Conservation (phyloP, 495 filamentous ascomycete genomes). For the Daldinia loculata region DNA sequence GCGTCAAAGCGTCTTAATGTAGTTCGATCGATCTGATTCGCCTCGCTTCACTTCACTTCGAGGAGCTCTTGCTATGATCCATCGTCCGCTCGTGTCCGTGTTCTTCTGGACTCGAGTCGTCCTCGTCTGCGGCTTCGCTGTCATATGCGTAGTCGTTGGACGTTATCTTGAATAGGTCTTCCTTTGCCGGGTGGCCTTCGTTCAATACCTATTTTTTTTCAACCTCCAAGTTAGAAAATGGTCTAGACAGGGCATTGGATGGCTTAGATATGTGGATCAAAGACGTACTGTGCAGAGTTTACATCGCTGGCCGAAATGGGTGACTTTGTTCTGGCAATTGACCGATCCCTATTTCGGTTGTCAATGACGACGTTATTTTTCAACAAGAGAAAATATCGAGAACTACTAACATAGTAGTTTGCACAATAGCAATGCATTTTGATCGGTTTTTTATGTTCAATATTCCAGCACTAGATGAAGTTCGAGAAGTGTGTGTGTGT, state of each 20-base stretch:
- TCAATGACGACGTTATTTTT: slow-evolving; percentile 15
- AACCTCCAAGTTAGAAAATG: neutral
- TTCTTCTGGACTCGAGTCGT: slow-evolving; percentile 28
- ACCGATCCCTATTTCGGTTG: slow-evolving; percentile 48
- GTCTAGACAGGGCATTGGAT: neutral
- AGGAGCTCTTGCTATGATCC: slow-evolving; percentile 25
- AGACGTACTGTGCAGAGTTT: slow-evolving; percentile 53
- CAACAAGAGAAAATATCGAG: neutral
- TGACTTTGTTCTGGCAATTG: slow-evolving; percentile 57
- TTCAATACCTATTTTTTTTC: slow-evolving; percentile 31
- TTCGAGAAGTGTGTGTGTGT: neutral
- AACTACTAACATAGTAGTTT: slow-evolving; percentile 59
- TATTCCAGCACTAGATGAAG: neutral
- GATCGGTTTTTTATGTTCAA: neutral
- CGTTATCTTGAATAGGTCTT: slow-evolving; percentile 22
- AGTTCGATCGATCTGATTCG: neutral
- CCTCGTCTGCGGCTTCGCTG: slow-evolving; percentile 24
- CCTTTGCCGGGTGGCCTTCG: slow-evolving; percentile 28
- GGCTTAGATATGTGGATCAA: neutral
- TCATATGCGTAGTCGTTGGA: slow-evolving; percentile 27
- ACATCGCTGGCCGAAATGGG: slow-evolving; percentile 57
- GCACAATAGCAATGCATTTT: slow-evolving; percentile 61
- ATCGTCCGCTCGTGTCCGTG: slow-evolving; percentile 2
- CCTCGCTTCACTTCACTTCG: slow-evolving; percentile 16
- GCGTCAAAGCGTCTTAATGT: neutral